These are phyloP conservation scores for Dryadomyces sulphureus DNA, from an alignment of 2,329 filamentous ascomycete species.

Conservation along the genomic window DNA sequence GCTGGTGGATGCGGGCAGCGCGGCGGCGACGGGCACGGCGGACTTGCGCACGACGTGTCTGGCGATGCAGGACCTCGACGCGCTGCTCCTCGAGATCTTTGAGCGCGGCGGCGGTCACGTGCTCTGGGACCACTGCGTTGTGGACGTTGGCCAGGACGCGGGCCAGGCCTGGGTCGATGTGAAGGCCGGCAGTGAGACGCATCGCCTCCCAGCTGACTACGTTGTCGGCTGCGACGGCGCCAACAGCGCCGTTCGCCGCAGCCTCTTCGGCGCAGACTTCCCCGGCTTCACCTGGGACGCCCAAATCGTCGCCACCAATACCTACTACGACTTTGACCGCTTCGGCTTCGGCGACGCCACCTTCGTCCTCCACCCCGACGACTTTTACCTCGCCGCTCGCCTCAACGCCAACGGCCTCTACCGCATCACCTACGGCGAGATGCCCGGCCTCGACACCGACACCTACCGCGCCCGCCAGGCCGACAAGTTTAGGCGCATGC, in stretches of 20 bases:
- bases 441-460: conserved; percentile 33
- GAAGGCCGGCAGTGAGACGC: conserved; percentile 15
- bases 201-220: conserved; percentile 32
- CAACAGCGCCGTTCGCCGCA: conserved; percentile 29
- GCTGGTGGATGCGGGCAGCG: conserved; percentile 21
- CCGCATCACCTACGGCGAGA: conserved; percentile 49
- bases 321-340: conserved; percentile 43
- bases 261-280: conserved; percentile 38
- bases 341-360: conserved; percentile 40
- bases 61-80: conserved; percentile 26
- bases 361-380: conserved; percentile 45
- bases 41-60: conserved; percentile 26
- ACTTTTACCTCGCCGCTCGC: conserved; percentile 46
- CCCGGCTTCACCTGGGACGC: conserved; percentile 45
- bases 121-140: conserved; percentile 31
- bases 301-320: conserved; percentile 49
- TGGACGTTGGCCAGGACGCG: conserved; percentile 29
- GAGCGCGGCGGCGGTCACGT: conserved; percentile 20
- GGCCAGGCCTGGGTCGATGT: conserved; percentile 29
- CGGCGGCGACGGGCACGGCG: conserved; percentile 6
- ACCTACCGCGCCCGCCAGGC: conserved; percentile 38
- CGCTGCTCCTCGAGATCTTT: conserved; percentile 27
- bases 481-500: conserved; percentile 38
- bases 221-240: conserved; percentile 42
- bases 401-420: conserved; percentile 45